Percentiles rank a stretch among this genome's conserved stretches.
Evolutionary conservation across 1,139 yeast species (phyloP).

Genomic region (Yarrowia galli): DNA sequence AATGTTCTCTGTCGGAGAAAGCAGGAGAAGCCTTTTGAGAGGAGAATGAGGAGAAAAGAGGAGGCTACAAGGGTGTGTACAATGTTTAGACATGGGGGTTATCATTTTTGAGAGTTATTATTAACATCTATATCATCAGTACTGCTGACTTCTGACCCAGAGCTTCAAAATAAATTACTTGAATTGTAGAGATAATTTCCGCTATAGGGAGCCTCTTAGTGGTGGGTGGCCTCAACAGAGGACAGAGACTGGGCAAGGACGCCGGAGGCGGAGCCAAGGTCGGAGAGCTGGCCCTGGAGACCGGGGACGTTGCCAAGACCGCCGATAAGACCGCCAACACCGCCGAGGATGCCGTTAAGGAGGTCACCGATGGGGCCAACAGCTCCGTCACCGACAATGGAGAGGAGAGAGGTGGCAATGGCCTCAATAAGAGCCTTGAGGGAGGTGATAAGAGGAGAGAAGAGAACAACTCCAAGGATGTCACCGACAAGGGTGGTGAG

Average conservation of each 20-base stretch:
- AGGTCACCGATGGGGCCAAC: conserved; percentile 37
- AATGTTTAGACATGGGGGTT: not conserved
- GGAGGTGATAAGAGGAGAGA: conserved; percentile 36
- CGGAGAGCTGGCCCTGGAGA: conserved; percentile 34
- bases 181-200: conserved; percentile 36
- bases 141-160: conserved; percentile 37
- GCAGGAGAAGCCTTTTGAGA: not conserved
- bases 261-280: conserved; percentile 20
- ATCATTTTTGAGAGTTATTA: conserved; percentile 31
- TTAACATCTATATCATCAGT: conserved; percentile 34
- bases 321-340: conserved; percentile 25
- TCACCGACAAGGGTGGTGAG: conserved; percentile 37
- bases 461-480: conserved; percentile 36
- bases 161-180: conserved; percentile 30
- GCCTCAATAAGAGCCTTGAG: conserved; percentile 29
- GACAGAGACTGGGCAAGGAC: conserved; percentile 32
- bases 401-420: conserved; percentile 27
- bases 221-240: conserved; percentile 18
- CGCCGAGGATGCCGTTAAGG: conserved; percentile 34
- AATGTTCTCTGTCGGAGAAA: conserved; percentile 7
- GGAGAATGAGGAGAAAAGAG: too few species aligned
- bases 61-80: not conserved
- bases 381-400: conserved; percentile 33
- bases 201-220: conserved; percentile 31
- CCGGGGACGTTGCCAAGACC: conserved; percentile 31